Evolutionary conservation across 768 basidiomycete genomes (phyloP).

Genomic region (Boletus rubescentipes): DNA sequence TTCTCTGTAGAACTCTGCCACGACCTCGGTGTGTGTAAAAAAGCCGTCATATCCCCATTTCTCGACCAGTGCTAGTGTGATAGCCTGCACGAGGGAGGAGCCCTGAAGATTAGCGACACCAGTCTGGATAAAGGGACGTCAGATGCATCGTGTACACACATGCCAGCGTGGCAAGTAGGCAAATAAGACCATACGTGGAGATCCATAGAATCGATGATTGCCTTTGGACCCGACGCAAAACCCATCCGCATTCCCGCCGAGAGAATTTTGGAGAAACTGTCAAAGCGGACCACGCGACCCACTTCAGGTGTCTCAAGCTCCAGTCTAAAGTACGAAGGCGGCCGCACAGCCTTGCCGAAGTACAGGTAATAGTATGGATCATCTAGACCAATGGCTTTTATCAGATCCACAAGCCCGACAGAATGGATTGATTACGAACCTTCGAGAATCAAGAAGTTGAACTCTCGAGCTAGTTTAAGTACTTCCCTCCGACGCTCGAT

Average conservation of each 20-base stretch:
- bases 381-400: conserved; percentile 41
- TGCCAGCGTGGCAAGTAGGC: conserved; percentile 13
- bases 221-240: conserved; percentile 72
- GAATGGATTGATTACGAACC: conserved; percentile 40
- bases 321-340: conserved; percentile 79
- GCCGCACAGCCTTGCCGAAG: conserved; percentile 61
- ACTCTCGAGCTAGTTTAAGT: conserved; percentile 65
- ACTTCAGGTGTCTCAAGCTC: conserved; percentile 65
- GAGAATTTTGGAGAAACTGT: conserved; percentile 84
- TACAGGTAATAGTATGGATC: conserved; percentile 82
- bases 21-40: conserved; percentile 59
- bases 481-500: conserved; percentile 69
- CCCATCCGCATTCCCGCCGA: conserved; percentile 80
- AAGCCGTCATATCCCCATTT: conserved; percentile 81
- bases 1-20: conserved; percentile 70
- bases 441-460: conserved; percentile 84
- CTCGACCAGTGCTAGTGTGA: conserved; percentile 55
- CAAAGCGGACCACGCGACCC: conserved; percentile 85
- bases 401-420: background rate
- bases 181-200: conserved; percentile 49
- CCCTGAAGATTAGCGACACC: conserved; percentile 65
- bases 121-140: conserved; percentile 46
- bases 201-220: conserved; percentile 68
- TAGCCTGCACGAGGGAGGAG: conserved; percentile 62
- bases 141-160: conserved; percentile 2